A percentile compares a stretch with the other conserved stretches of the same genome.
Evolutionary conservation across 169 alveolate species (phyloP).

Genomic region (Theileria equi): DNA sequence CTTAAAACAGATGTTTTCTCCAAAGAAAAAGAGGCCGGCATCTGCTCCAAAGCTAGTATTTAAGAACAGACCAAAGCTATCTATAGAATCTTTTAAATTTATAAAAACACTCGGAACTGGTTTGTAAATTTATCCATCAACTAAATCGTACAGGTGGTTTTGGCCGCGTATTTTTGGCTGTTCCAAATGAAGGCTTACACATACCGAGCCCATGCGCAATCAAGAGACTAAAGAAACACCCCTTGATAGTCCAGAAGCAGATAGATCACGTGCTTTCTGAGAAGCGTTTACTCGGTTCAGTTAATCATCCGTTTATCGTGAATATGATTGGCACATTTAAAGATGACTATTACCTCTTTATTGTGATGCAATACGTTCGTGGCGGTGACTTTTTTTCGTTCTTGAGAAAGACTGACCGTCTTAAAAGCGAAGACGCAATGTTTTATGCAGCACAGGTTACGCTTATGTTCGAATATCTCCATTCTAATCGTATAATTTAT

Average conservation of each 20-base stretch:
- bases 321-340: conserved; percentile 84
- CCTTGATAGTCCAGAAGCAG: conserved; percentile 79
- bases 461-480: conserved; percentile 93
- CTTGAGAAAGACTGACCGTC: conserved; percentile 87
- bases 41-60: background rate
- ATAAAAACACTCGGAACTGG: conserved; percentile 55
- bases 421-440: conserved; percentile 89
- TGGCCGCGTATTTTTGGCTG: conserved; percentile 91
- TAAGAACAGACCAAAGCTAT: conserved; percentile 1
- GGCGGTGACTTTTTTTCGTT: conserved; percentile 96
- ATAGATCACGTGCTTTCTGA: conserved; percentile 95
- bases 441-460: conserved; percentile 94
- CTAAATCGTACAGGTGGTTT: conserved; percentile 81
- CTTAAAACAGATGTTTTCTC: conserved; percentile 11
- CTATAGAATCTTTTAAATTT: conserved; percentile 25
- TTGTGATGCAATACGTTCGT: conserved; percentile 91
- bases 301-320: conserved; percentile 94
- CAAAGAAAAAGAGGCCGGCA: background rate
- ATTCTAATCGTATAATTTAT: conserved; percentile 89
- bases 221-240: conserved; percentile 78
- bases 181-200: conserved; percentile 59
- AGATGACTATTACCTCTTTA: conserved; percentile 86
- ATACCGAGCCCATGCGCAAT: conserved; percentile 72
- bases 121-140: background rate
- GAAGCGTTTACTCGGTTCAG: conserved; percentile 85